A percentile compares a stretch with the other conserved stretches of the same genome.
These are phyloP conservation scores for Metschnikowia noctiluminum DNA, from an alignment of 805 yeast genomes.

Conservation along the genomic window DNA sequence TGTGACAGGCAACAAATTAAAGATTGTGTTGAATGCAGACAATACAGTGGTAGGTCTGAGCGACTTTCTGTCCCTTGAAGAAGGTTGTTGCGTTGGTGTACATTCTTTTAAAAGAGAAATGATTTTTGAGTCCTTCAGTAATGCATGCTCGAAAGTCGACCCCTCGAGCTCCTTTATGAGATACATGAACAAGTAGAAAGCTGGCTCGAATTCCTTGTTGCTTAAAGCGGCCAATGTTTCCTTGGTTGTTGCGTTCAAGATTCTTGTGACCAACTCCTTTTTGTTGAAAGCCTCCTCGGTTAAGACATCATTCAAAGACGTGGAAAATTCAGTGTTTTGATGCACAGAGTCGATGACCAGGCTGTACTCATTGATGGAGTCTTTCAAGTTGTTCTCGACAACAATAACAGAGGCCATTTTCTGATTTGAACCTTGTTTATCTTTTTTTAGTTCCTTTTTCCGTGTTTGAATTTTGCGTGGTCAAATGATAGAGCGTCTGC, in stretches of 20 bases:
- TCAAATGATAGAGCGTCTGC: constrained; percentile 3
- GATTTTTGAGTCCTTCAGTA: constrained; percentile 24
- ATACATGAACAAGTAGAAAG: constrained; percentile 40
- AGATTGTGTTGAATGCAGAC: constrained; percentile 38
- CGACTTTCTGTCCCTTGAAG: constrained; percentile 43
- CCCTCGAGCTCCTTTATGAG: constrained; percentile 31
- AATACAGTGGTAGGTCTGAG: constrained; percentile 40
- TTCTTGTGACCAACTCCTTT: constrained; percentile 24
- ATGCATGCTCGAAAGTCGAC: constrained; percentile 21
- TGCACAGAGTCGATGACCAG: constrained; percentile 34
- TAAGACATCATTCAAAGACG: constrained; percentile 23
- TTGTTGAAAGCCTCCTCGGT: constrained; percentile 27
- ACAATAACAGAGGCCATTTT: constrained; percentile 42
- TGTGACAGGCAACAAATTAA: constrained; percentile 38
- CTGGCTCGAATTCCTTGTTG: constrained; percentile 44
- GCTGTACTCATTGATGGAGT: constrained; percentile 39
- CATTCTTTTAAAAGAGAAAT: constrained; percentile 28
- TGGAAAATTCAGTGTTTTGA: constrained; percentile 27
- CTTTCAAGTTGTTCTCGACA: constrained; percentile 41
- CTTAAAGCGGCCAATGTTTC: constrained; percentile 32
- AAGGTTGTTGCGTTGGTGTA: constrained; percentile 35
- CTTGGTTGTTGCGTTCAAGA: constrained; percentile 28
- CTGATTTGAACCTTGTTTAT: constrained; percentile 3
- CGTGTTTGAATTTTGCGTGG: neutral
- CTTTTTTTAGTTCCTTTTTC: constrained; percentile 3